Conservation (phyloP, 805 yeast species). For the Lipomyces chichibuensis region DNA sequence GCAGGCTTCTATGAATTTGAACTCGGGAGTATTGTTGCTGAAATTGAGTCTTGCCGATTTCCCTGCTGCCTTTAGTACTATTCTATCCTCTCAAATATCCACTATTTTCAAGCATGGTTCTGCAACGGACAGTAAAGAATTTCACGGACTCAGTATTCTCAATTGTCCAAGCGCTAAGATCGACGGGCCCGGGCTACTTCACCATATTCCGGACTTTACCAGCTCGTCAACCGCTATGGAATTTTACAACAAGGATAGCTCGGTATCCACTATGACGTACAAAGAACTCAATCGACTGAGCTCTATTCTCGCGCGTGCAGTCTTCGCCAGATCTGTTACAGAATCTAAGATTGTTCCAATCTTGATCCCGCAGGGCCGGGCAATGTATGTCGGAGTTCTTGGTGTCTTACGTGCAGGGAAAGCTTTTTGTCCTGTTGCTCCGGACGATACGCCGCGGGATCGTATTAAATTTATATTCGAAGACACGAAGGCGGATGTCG, state of each 20-base stretch:
- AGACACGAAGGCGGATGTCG: conserved; percentile 31
- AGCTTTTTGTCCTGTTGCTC: conserved; percentile 36
- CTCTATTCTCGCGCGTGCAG: conserved; percentile 3
- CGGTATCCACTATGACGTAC: conserved; percentile 12
- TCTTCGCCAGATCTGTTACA: not conserved
- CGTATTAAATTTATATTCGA: conserved; percentile 29
- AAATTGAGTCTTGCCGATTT: not conserved
- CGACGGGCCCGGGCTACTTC: conserved; percentile 22
- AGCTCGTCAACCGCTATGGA: conserved; percentile 18
- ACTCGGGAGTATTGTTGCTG: not conserved
- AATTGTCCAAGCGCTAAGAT: conserved; percentile 12
- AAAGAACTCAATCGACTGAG: conserved; percentile 16
- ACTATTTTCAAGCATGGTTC: not conserved
- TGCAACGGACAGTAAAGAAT: not conserved
- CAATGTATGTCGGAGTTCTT: conserved; percentile 34
- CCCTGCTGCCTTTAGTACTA: conserved; percentile 9
- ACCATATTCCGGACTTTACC: conserved; percentile 8
- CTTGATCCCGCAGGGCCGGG: conserved; percentile 33
- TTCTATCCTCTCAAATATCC: conserved; percentile 4
- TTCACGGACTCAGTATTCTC: conserved; percentile 4
- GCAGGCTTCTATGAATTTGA: not conserved
- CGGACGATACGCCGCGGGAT: conserved; percentile 28
- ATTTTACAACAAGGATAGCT: conserved; percentile 13
- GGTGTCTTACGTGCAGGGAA: conserved; percentile 37
- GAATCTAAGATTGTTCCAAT: conserved; percentile 31